Conservation (phyloP, 2,329 filamentous ascomycete genomes). For the Botryotinia globosa region DNA sequence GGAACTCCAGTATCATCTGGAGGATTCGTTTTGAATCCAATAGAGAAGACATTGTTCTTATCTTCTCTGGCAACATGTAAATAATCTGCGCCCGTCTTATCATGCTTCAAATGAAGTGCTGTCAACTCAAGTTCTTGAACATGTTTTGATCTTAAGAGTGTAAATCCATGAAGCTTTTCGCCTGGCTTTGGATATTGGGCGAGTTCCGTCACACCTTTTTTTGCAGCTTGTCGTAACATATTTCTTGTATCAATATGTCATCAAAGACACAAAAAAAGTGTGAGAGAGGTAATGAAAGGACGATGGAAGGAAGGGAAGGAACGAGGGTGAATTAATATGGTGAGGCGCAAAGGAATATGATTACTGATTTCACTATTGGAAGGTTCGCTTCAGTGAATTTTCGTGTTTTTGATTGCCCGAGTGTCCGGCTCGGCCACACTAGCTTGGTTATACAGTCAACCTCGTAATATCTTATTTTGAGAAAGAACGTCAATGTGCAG, state of each 20-base stretch:
- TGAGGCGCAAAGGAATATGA: conserved; percentile 4
- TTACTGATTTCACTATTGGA: conserved; percentile 5
- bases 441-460: conserved; percentile 19
- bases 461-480: conserved; percentile 21
- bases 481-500: conserved; percentile 19
- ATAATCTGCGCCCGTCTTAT: conserved; percentile 94
- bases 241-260: conserved; percentile 16
- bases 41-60: conserved; percentile 98
- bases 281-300: background rate
- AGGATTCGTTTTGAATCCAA: conserved; percentile 98
- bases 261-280: conserved; percentile 1
- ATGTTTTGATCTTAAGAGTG: conserved; percentile 81
- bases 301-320: background rate
- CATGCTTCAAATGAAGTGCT: conserved; percentile 84
- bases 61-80: conserved; percentile 93
- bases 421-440: conserved; percentile 17
- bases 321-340: conserved; percentile 2
- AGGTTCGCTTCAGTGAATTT: conserved; percentile 21
- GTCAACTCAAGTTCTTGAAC: conserved; percentile 92
- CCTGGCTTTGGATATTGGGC: conserved; percentile 74
- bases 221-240: conserved; percentile 50
- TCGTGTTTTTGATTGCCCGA: conserved; percentile 19
- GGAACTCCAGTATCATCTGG: conserved; percentile 94
- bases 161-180: conserved; percentile 90
- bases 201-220: conserved; percentile 69